Evolutionary conservation across 2,329 filamentous ascomycete genomes (phyloP).

Genomic region (Aspergillus persii): DNA sequence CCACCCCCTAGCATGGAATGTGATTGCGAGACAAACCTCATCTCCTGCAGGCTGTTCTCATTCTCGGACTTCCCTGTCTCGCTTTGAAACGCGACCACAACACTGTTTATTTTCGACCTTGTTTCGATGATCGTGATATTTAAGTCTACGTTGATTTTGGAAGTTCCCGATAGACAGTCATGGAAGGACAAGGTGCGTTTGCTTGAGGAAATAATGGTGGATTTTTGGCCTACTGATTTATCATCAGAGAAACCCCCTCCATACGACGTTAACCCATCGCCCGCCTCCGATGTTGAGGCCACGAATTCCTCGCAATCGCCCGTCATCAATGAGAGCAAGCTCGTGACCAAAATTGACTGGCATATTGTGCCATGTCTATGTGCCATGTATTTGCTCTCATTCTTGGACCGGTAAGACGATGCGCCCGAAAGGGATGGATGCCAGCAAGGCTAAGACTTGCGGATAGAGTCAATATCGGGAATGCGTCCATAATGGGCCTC

Average conservation of each 20-base stretch:
- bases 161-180: not conserved
- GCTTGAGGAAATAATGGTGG: not conserved
- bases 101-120: not conserved
- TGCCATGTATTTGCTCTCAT: conserved; percentile 69
- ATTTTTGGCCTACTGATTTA: not conserved
- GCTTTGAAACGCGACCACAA: not conserved
- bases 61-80: not conserved
- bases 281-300: not conserved
- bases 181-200: not conserved
- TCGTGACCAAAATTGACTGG: conserved; percentile 69
- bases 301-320: not conserved
- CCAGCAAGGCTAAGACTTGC: not conserved
- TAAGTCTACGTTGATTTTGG: not conserved
- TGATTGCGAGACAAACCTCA: not conserved
- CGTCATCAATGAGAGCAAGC: conserved; percentile 51
- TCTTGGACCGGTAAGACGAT: conserved; percentile 52
- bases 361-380: conserved; percentile 71
- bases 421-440: not conserved
- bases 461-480: conserved; percentile 71
- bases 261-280: not conserved
- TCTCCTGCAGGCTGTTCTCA: not conserved
- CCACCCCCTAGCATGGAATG: not conserved
- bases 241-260: not conserved
- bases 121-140: not conserved
- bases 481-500: conserved; percentile 68